These are phyloP conservation scores for Falciphora oryzae DNA, from an alignment of 2,329 filamentous ascomycete genomes.

Conservation along the genomic window DNA sequence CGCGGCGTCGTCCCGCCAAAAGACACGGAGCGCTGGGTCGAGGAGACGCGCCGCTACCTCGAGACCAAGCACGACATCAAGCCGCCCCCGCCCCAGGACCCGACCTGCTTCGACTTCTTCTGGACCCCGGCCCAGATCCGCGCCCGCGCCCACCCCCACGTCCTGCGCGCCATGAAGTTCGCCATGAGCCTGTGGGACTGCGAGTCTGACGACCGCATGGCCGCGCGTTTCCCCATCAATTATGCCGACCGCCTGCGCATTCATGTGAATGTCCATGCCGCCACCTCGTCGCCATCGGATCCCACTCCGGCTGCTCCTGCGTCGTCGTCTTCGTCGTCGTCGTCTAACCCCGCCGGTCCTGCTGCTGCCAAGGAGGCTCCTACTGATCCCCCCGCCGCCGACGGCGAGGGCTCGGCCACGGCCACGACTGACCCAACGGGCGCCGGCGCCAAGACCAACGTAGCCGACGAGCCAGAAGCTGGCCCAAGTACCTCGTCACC, in stretches of 20 bases:
- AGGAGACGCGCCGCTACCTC: constrained; percentile 54
- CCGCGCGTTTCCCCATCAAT: constrained; percentile 55
- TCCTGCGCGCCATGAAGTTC: constrained; percentile 59
- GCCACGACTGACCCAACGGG: neutral
- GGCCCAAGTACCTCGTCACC: too few relatives aligned
- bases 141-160: constrained; percentile 59
- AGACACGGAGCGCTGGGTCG: constrained; percentile 53
- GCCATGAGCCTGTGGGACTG: constrained; percentile 62
- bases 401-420: too few relatives aligned
- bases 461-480: neutral
- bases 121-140: constrained; percentile 66
- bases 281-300: constrained; percentile 8
- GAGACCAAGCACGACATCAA: constrained; percentile 41
- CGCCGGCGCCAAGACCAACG: neutral
- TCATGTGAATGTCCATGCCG: constrained; percentile 40
- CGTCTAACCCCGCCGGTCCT: constrained; percentile 15
- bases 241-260: constrained; percentile 67
- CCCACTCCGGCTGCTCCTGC: neutral
- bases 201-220: constrained; percentile 47
- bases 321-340: neutral
- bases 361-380: too few relatives aligned
- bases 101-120: constrained; percentile 67
- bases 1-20: constrained; percentile 54
- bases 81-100: constrained; percentile 54
- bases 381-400: constrained; percentile 11